A percentile compares a stretch with the other conserved stretches of the same genome.
These are phyloP conservation scores for Calophaca sinica DNA, from an alignment of 306 rosid species.

Conservation along the genomic window DNA sequence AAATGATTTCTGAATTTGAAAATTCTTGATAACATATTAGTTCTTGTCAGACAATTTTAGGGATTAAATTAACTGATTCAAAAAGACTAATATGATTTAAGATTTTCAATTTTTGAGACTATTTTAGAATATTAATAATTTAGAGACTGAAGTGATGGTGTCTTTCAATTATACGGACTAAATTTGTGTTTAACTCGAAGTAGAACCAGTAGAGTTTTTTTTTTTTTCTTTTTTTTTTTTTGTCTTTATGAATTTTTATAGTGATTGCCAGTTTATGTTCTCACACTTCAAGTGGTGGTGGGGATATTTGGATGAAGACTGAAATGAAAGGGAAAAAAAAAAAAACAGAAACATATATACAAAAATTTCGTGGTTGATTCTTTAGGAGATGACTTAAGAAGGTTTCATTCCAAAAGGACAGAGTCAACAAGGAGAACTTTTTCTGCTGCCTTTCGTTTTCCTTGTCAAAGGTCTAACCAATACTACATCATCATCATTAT, in stretches of 20 bases:
- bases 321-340: neutral
- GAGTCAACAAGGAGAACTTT: constrained; percentile 62
- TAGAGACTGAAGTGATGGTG: too few species aligned
- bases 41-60: too few species aligned
- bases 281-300: constrained; percentile 53
- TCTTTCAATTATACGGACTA: too few species aligned
- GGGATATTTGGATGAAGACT: constrained; percentile 45
- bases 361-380: constrained; percentile 36
- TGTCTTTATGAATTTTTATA: constrained; percentile 44
- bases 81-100: too few species aligned
- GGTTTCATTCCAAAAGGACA: constrained; percentile 38
- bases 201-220: too few species aligned
- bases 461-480: constrained; percentile 48
- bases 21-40: too few species aligned
- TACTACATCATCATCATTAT: constrained; percentile 52
- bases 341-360: constrained; percentile 38
- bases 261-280: constrained; percentile 61
- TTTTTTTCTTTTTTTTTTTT: too few species aligned
- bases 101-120: too few species aligned
- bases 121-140: too few species aligned
- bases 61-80: too few species aligned
- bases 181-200: too few species aligned
- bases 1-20: too few species aligned
- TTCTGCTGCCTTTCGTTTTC: constrained; percentile 46
- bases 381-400: constrained; percentile 52